A percentile compares a stretch with the other conserved stretches of the same genome.
Evolutionary conservation across 371 early-diverging fungal species (phyloP).

Genomic region (Massospora cicadina): DNA sequence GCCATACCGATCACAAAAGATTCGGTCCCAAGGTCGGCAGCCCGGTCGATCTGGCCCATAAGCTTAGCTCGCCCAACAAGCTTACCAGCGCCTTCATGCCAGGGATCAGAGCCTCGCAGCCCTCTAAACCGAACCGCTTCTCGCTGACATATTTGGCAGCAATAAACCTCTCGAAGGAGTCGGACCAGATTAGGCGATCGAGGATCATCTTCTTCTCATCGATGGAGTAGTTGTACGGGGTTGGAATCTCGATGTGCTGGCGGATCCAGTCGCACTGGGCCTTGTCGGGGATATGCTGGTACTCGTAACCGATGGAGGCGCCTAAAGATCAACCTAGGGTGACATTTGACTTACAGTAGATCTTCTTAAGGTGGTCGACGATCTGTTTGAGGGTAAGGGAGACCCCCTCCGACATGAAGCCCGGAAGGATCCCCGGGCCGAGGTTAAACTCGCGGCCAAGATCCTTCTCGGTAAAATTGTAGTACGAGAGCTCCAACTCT

Average conservation of each 20-base stretch:
- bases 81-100: conserved; percentile 90
- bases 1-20: conserved; percentile 95
- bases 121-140: conserved; percentile 96
- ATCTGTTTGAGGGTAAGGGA: conserved; percentile 79
- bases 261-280: conserved; percentile 94
- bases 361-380: conserved; percentile 52
- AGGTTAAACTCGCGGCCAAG: conserved; percentile 76
- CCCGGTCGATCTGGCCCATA: conserved; percentile 58
- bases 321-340: conserved; percentile 19
- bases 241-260: conserved; percentile 72
- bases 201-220: conserved; percentile 81
- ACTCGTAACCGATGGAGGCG: conserved; percentile 87
- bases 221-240: conserved; percentile 60
- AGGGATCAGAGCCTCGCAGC: conserved; percentile 89
- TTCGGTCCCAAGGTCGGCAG: conserved; percentile 83
- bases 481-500: conserved; percentile 72
- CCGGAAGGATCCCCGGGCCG: conserved; percentile 88
- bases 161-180: conserved; percentile 88
- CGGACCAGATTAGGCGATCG: conserved; percentile 91
- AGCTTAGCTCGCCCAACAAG: background rate
- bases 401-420: conserved; percentile 41
- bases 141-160: conserved; percentile 89
- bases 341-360: conserved; percentile 51
- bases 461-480: conserved; percentile 86
- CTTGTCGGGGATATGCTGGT: conserved; percentile 93